These are phyloP conservation scores for Plantago elongata DNA, from an alignment of 257 asterid genomes.

Conservation along the genomic window DNA sequence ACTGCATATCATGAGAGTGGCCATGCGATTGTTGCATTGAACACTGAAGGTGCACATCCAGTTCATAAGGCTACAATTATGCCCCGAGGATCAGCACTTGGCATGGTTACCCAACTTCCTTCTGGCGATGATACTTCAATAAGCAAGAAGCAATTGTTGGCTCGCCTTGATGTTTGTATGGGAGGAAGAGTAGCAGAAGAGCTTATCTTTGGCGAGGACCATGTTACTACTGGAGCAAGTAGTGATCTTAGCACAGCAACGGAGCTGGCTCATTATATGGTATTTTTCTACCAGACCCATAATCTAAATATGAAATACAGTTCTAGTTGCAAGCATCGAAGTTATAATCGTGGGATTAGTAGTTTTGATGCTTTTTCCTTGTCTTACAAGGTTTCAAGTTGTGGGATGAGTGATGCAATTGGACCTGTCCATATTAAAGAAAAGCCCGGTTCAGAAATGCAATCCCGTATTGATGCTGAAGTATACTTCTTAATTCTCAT, in stretches of 20 bases:
- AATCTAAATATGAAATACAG: no score
- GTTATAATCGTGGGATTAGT: neutral
- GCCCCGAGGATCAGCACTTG: conserved; percentile 95
- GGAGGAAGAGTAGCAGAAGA: conserved; percentile 99
- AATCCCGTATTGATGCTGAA: conserved; percentile 90
- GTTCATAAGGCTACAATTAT: conserved; percentile 93
- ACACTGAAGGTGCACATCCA: conserved; percentile 95
- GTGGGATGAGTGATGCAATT: conserved; percentile 94
- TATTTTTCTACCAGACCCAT: conserved; percentile 16
- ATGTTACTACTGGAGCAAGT: conserved; percentile 91
- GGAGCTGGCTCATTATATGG: conserved; percentile 93
- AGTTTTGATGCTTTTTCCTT: conserved; percentile 2
- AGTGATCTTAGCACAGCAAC: conserved; percentile 88
- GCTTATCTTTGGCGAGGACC: conserved; percentile 84
- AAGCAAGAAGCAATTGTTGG: conserved; percentile 89
- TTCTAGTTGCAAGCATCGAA: neutral
- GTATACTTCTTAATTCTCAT: conserved; percentile 33
- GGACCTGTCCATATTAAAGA: conserved; percentile 93
- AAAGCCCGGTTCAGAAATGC: conserved; percentile 93
- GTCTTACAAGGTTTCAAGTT: conserved; percentile 54
- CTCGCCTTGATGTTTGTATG: conserved; percentile 99
- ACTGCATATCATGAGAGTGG: conserved; percentile 98
- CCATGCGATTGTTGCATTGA: conserved; percentile 91
- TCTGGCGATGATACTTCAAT: conserved; percentile 84
- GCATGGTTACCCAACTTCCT: conserved; percentile 98